These are phyloP conservation scores for Coprinopsis sp. DNA, from an alignment of 768 basidiomycete species.

Conservation along the genomic window DNA sequence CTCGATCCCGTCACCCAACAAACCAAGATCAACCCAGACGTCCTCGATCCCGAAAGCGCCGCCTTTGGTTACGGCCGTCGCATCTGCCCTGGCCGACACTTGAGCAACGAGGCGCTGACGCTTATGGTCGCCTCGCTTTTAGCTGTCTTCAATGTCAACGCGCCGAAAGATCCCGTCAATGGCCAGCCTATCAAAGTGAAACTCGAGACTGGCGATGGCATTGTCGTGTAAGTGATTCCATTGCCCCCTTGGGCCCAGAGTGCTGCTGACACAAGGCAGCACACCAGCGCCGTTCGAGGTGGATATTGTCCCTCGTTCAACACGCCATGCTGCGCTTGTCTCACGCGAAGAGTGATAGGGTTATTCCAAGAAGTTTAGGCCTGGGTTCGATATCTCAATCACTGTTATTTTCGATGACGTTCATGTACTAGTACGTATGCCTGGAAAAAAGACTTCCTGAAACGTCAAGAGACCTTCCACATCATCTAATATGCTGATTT, in stretches of 20 bases:
- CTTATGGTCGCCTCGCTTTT: conserved; percentile 16
- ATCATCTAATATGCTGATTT: too few relatives aligned
- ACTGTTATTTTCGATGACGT: too few relatives aligned
- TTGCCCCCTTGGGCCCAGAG: background rate
- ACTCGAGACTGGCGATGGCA: conserved; percentile 3
- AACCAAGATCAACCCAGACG: conserved; percentile 11
- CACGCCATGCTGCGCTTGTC: background rate
- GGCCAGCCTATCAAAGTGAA: conserved; percentile 3
- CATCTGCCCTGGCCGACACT: conserved; percentile 38
- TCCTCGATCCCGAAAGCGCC: conserved; percentile 7
- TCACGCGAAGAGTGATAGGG: background rate
- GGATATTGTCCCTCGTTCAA: conserved; percentile 1
- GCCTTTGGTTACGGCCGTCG: conserved; percentile 19
- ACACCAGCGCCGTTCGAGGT: conserved; percentile 3
- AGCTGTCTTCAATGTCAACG: conserved; percentile 11
- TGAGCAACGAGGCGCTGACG: conserved; percentile 39
- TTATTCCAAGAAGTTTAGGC: background rate
- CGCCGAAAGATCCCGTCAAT: conserved; percentile 6
- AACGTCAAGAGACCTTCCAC: too few relatives aligned
- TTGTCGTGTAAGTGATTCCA: conserved; percentile 5
- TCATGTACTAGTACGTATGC: too few relatives aligned
- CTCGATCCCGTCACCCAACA: too few relatives aligned
- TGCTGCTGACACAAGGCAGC: background rate
- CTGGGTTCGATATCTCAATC: background rate
- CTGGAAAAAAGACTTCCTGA: too few relatives aligned